Percentiles rank a stretch among this genome's conserved stretches.
phyloP scores from a whole-genome alignment of 345 rosid genomes.

The Zanthoxylum bungeanum region DNA sequence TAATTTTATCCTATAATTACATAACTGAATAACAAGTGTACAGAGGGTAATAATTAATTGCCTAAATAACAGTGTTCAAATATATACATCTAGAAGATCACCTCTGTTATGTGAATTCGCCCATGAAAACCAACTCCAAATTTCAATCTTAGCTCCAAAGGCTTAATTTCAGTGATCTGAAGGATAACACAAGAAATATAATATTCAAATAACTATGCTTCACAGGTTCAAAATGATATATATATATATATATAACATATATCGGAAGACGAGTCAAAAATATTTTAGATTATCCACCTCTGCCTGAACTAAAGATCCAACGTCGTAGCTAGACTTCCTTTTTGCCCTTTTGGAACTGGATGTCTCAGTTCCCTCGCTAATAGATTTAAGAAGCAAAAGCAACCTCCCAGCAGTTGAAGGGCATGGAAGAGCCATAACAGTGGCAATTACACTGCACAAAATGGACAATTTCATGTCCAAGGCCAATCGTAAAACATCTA shows the following conservation, averaged over 20 bases:
- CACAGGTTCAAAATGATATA: neutral
- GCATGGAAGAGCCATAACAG: slow-evolving; percentile 67
- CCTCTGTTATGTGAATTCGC: slow-evolving; percentile 91
- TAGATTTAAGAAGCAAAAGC: slow-evolving; percentile 77
- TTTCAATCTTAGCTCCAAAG: slow-evolving; percentile 79
- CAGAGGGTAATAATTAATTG: slow-evolving; percentile 3
- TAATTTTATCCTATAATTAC: slow-evolving; percentile 1
- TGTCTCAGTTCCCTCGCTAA: slow-evolving; percentile 51
- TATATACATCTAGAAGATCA: slow-evolving; percentile 23
- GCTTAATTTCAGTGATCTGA: slow-evolving; percentile 85
- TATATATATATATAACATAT: neutral
- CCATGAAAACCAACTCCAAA: slow-evolving; percentile 79
- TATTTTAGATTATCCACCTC: slow-evolving; percentile 55
- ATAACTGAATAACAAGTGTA: neutral
- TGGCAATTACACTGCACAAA: slow-evolving; percentile 63
- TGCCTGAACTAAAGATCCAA: slow-evolving; percentile 81
- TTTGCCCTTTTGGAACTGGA: slow-evolving; percentile 78
- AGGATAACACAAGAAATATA: slow-evolving; percentile 19
- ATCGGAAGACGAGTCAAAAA: neutral
- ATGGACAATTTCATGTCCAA: slow-evolving; percentile 14
- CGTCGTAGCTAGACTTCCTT: slow-evolving; percentile 58
- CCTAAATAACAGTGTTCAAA: slow-evolving; percentile 16
- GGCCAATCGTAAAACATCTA: neutral
- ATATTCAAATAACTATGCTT: neutral
- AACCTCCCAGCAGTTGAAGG: slow-evolving; percentile 66